Conservation (phyloP, 2,329 filamentous ascomycete genomes). For the Cordyceps cicadae region DNA sequence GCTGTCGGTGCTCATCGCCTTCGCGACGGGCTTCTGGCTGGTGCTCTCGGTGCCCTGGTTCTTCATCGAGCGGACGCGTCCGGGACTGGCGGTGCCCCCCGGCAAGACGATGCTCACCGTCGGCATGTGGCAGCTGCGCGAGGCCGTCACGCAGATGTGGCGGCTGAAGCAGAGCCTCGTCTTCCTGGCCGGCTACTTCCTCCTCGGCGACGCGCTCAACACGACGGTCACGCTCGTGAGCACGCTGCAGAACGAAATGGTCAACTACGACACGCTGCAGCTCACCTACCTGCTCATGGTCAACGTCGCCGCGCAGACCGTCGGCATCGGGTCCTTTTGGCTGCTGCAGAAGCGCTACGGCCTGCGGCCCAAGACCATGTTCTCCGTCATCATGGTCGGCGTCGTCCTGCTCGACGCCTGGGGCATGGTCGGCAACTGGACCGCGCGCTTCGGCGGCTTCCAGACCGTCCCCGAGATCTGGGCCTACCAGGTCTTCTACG, state of each 20-base stretch:
- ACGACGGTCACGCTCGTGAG: too few species aligned
- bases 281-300: slow-evolving; percentile 27
- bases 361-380: slow-evolving; percentile 20
- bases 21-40: too few species aligned
- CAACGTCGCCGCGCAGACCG: background rate
- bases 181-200: too few species aligned
- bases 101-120: slow-evolving; percentile 34
- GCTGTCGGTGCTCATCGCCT: too few species aligned
- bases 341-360: background rate
- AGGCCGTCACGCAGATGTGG: slow-evolving; percentile 37
- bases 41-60: too few species aligned
- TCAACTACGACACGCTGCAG: slow-evolving; percentile 49
- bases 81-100: too few species aligned
- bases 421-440: slow-evolving; percentile 35
- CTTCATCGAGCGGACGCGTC: too few species aligned
- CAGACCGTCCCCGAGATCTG: slow-evolving; percentile 37
- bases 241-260: slow-evolving; percentile 45
- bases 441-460: slow-evolving; percentile 29
- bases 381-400: slow-evolving; percentile 51
- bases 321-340: background rate
- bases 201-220: too few species aligned
- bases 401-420: slow-evolving; percentile 50
- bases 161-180: too few species aligned
- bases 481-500: slow-evolving; percentile 47
- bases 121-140: slow-evolving; percentile 43